phyloP scores from a whole-genome alignment of 352 stramenopile genomes.

The Phytophthora colocasiae region DNA sequence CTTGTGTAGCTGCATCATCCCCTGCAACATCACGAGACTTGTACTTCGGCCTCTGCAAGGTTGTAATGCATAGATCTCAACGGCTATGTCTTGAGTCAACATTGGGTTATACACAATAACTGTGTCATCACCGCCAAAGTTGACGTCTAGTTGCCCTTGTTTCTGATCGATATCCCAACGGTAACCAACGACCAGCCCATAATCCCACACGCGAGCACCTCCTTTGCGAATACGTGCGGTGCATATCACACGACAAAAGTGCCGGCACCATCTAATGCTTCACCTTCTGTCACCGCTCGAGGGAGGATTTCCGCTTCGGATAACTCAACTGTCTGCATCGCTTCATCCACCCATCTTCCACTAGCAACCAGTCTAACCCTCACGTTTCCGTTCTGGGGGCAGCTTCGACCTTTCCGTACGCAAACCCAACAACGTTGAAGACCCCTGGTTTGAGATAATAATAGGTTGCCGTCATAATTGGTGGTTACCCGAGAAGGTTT shows the following conservation, averaged over 20 bases:
- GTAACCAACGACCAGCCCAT: conserved; percentile 17
- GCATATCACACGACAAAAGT: conserved; percentile 21
- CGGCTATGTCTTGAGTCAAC: conserved; percentile 4
- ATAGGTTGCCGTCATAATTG: too few species aligned
- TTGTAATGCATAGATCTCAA: conserved; percentile 20
- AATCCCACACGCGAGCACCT: conserved; percentile 12
- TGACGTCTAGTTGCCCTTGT: conserved; percentile 8
- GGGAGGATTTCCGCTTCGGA: too few species aligned
- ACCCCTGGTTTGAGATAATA: too few species aligned
- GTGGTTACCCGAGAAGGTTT: too few species aligned
- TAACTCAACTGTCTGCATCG: too few species aligned
- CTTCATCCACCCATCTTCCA: too few species aligned
- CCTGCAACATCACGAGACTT: conserved; percentile 9
- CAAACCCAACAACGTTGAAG: too few species aligned
- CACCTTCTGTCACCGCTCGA: background rate
- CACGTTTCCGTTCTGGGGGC: too few species aligned
- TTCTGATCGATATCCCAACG: background rate
- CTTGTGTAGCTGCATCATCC: conserved; percentile 3
- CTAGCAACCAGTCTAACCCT: too few species aligned
- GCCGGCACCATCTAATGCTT: conserved; percentile 13
- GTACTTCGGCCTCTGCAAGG: conserved; percentile 6
- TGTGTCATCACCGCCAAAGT: background rate
- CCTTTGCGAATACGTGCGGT: background rate
- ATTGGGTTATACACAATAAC: background rate
- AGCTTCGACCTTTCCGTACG: too few species aligned